phyloP scores from a whole-genome alignment of 108 stramenopile genomes.

The Craspedostauros australis region DNA sequence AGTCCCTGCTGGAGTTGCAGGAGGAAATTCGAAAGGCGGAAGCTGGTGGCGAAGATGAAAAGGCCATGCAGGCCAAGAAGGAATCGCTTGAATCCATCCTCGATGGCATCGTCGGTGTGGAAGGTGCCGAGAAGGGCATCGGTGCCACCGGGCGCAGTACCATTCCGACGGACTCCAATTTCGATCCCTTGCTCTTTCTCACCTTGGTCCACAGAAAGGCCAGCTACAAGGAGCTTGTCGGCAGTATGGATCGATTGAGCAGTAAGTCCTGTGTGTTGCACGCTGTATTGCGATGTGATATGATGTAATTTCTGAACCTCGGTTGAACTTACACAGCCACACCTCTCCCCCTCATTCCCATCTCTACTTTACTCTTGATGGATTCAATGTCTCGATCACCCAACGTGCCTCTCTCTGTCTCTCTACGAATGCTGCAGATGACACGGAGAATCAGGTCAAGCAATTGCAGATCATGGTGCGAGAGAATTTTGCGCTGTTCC shows the following conservation, averaged over 20 bases:
- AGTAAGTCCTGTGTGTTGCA: slow-evolving; percentile 37
- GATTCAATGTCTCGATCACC: not conserved
- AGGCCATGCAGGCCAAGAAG: slow-evolving; percentile 56
- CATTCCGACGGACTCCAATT: slow-evolving; percentile 67
- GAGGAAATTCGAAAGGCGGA: slow-evolving; percentile 48
- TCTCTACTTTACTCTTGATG: not conserved
- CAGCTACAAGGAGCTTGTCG: slow-evolving; percentile 60
- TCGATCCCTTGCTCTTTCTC: slow-evolving; percentile 85
- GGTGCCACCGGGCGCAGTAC: slow-evolving; percentile 35
- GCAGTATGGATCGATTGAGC: slow-evolving; percentile 65
- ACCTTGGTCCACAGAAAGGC: slow-evolving; percentile 77
- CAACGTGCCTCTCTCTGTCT: not conserved
- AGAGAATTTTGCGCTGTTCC: slow-evolving; percentile 84
- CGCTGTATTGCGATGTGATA: not conserved
- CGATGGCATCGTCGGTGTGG: slow-evolving; percentile 42
- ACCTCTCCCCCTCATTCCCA: not conserved
- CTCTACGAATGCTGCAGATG: slow-evolving; percentile 23
- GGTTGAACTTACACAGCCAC: not conserved
- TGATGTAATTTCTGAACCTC: not conserved
- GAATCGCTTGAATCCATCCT: slow-evolving; percentile 59
- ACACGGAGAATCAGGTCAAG: slow-evolving; percentile 76
- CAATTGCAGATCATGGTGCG: slow-evolving; percentile 79
- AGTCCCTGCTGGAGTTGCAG: slow-evolving; percentile 47
- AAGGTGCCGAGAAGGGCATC: slow-evolving; percentile 8
- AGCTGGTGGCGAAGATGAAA: slow-evolving; percentile 45